A percentile compares a stretch with the other conserved stretches of the same genome.
Conservation (phyloP, 306 rosid genomes). For the Spatholobus suberectus region DNA sequence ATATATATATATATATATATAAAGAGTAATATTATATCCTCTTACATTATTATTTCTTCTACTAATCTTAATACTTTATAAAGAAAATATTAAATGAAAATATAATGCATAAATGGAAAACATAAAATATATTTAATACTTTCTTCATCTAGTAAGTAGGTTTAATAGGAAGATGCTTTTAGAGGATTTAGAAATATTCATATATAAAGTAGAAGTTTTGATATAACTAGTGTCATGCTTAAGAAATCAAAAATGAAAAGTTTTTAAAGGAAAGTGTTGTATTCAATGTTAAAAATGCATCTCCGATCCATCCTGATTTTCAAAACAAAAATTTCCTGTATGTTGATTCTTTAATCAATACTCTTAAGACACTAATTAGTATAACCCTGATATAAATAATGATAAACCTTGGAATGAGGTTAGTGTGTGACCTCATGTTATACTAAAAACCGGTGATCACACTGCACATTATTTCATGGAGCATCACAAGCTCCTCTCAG, state of each 20-base stretch:
- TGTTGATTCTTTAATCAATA: background rate
- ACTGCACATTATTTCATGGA: constrained; percentile 41
- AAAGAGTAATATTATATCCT: too few species aligned
- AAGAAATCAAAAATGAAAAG: too few species aligned
- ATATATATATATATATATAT: too few species aligned
- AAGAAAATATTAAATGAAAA: too few species aligned
- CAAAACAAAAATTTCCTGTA: background rate
- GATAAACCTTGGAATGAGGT: constrained; percentile 23
- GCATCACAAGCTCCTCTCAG: constrained; percentile 23
- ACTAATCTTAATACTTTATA: background rate
- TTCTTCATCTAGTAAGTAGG: background rate
- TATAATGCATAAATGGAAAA: background rate
- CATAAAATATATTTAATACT: background rate
- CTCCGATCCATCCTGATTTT: background rate
- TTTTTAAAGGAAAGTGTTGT: background rate
- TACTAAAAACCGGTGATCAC: constrained; percentile 29
- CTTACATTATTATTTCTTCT: background rate
- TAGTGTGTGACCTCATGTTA: constrained; percentile 5
- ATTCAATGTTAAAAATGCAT: background rate
- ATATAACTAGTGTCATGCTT: too few species aligned
- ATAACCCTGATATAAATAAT: background rate
- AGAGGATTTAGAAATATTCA: background rate
- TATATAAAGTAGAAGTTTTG: background rate
- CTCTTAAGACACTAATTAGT: background rate
- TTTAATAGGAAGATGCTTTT: background rate